A percentile compares a stretch with the other conserved stretches of the same genome.
phyloP scores from a whole-genome alignment of 2,329 filamentous ascomycete species.

The Cercospora zeina region DNA sequence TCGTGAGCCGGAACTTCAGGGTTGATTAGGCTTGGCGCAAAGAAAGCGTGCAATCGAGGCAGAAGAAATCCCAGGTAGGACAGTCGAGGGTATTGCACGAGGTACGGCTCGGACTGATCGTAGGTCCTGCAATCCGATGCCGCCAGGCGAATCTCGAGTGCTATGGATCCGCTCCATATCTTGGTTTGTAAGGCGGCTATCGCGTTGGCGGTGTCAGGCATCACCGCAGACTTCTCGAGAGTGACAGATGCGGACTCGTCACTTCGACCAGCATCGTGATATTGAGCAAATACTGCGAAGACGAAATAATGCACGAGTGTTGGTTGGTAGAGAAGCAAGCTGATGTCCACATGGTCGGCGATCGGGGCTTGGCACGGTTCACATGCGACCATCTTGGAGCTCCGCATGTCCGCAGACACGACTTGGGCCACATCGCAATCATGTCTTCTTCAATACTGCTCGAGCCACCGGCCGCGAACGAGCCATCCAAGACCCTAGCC shows the following conservation, averaged over 20 bases:
- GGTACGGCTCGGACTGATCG: conserved; percentile 60
- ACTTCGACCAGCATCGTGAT: conserved; percentile 18
- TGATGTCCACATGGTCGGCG: conserved; percentile 9
- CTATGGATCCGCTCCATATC: conserved; percentile 61
- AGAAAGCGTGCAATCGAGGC: conserved; percentile 63
- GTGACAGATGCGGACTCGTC: not conserved
- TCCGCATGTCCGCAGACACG: not conserved
- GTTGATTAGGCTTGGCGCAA: conserved; percentile 59
- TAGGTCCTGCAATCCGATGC: conserved; percentile 62
- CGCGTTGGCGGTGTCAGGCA: conserved; percentile 30
- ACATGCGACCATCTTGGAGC: conserved; percentile 18
- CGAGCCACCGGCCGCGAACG: conserved; percentile 43
- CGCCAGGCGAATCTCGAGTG: conserved; percentile 60
- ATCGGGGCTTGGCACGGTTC: conserved; percentile 13
- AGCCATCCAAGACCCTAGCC: conserved; percentile 45
- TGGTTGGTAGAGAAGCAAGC: conserved; percentile 1
- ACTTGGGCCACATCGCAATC: not conserved
- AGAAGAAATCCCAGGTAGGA: conserved; percentile 69
- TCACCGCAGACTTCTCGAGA: conserved; percentile 26
- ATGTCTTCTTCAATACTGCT: conserved; percentile 32
- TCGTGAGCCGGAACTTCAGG: conserved; percentile 54
- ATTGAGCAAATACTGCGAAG: not conserved
- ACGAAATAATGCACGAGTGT: not conserved
- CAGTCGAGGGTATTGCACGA: conserved; percentile 64
- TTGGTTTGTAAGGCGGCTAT: conserved; percentile 49